These are phyloP conservation scores for Plantago major DNA, from an alignment of 257 asterid species.

Conservation along the genomic window DNA sequence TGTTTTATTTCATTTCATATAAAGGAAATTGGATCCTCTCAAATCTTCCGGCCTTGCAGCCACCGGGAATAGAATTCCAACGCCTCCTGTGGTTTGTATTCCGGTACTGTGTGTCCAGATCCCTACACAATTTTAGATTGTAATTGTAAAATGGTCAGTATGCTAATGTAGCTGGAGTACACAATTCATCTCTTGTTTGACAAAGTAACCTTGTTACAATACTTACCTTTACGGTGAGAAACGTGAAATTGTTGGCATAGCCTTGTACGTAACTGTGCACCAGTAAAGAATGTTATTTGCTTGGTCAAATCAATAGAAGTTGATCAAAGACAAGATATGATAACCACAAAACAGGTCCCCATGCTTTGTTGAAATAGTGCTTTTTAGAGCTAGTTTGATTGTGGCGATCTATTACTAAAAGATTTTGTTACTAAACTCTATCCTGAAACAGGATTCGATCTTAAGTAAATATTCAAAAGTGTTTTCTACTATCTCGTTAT, in stretches of 20 bases:
- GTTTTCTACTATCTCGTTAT: too few species aligned
- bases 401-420: too few species aligned
- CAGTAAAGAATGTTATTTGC: neutral
- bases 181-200: neutral
- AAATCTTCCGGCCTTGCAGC: constrained; percentile 54
- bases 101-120: constrained; percentile 90
- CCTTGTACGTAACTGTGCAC: constrained; percentile 63
- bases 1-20: neutral
- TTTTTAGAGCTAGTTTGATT: too few species aligned
- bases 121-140: constrained; percentile 47
- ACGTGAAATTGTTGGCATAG: constrained; percentile 71
- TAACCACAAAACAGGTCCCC: too few species aligned
- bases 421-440: too few species aligned
- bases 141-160: neutral
- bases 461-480: too few species aligned
- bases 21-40: constrained; percentile 16
- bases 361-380: too few species aligned
- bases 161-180: neutral
- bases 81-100: constrained; percentile 89
- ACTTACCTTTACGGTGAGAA: constrained; percentile 76
- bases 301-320: neutral
- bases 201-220: neutral
- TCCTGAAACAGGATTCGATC: too few species aligned
- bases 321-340: too few species aligned
- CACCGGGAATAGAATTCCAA: constrained; percentile 67